Base-by-base conservation (phyloP, 805 yeast species). In the Yamadazyma tumulicola region DNA sequence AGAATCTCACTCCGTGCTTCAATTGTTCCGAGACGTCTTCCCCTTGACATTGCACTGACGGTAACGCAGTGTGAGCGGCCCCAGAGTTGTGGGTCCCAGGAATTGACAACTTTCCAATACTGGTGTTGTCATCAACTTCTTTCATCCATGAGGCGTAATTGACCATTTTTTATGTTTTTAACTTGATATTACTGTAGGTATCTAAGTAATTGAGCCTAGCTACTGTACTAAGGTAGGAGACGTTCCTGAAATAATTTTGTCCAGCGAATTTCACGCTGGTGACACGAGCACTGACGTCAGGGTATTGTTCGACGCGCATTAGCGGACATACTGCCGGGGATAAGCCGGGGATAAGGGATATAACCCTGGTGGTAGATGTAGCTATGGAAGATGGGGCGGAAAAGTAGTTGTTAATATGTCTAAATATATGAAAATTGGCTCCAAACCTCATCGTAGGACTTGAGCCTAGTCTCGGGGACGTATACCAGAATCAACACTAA, bases 41-140 rank as follows among this genome's bases (percentile, higher is more conserved):
- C 12, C 77, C 82, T 55, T 84, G 93, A 54, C 93, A 84, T 52
- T 78, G 81, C 19, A 84, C 89, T 0, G 86, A 76, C 19, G 91
- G 91, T 29, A 81, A 59, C 2, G 89, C 81, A 6, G 72, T 62
- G 52, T 80, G 79, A 46, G 74, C 77, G 5, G 91, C 91, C 10
- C 83, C 86, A 26, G 85, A 71, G 53, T 84, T 83, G 61, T 84
- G 93, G n/a, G 91, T 83, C n/a, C 93, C 93, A 7, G 91, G 88
- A 33, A 84, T 64, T 0, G 89, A 65, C 34, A 84, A 64, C 37
- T 69, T 60, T 3, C 81, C 66, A 22, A 84, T 41, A 26, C 49
- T 49, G 14, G 71, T 61, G 53, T 76, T 64, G 50, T 80, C 85
- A 34, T 62, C 56, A 38, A 81, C 50, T 8, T 69, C 66, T 21